Conservation (phyloP, 257 asterid genomes). For the Apocynum venetum region DNA sequence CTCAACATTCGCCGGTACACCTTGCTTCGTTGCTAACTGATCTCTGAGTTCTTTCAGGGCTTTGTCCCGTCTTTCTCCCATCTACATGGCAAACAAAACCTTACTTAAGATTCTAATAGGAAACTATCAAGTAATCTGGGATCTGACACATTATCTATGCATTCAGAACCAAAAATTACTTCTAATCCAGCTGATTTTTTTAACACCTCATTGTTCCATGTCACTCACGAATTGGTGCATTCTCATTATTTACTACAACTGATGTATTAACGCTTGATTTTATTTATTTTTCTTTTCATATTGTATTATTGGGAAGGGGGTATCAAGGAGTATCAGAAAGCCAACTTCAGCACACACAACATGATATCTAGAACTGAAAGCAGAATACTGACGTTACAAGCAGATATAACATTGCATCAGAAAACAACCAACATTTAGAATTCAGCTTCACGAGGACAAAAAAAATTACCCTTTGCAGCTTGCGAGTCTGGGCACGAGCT, state of each 20-base stretch:
- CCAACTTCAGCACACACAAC: background rate
- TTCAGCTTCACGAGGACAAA: background rate
- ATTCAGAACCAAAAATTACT: background rate
- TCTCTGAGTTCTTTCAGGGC: conserved; percentile 80
- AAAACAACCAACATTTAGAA: background rate
- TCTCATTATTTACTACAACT: background rate
- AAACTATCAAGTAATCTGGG: background rate
- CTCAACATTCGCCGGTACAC: conserved; percentile 25
- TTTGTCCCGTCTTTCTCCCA: conserved; percentile 86
- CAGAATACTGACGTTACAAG: too few species aligned
- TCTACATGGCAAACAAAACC: conserved; percentile 31
- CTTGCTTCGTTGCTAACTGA: conserved; percentile 51
- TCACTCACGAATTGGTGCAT: too few species aligned
- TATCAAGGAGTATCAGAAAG: too few species aligned
- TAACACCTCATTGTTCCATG: background rate
- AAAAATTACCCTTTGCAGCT: conserved; percentile 71
- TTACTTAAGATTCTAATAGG: background rate
- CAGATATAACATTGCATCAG: background rate
- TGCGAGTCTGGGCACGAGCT: conserved; percentile 73
- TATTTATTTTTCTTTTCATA: background rate
- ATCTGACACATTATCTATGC: background rate
- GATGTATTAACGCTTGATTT: background rate
- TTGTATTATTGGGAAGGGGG: background rate
- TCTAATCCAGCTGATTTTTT: background rate
- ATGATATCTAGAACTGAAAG: background rate